Percentiles rank a stretch among this genome's conserved stretches.
Evolutionary conservation across 2,329 filamentous ascomycete species (phyloP).

Genomic region (Hypoxylon sp.): DNA sequence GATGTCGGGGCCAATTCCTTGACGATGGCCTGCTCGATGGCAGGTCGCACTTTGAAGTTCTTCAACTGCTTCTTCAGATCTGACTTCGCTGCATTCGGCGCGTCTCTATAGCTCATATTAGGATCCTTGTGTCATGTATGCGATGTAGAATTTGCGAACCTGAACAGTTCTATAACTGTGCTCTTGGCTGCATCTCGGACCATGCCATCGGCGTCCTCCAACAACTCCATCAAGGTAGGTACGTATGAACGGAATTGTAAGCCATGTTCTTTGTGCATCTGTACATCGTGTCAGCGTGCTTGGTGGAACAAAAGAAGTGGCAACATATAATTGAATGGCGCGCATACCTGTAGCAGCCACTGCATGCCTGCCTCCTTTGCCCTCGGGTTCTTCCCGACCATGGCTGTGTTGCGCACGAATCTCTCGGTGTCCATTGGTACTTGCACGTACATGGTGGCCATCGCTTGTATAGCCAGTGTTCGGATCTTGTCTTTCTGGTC

Average conservation of each 20-base stretch:
- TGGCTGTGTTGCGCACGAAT: constrained; percentile 80
- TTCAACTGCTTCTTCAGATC: constrained; percentile 90
- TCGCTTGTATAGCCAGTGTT: constrained; percentile 77
- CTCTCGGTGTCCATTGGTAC: constrained; percentile 81
- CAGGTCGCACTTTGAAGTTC: constrained; percentile 85
- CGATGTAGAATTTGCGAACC: constrained; percentile 60
- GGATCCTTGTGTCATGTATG: constrained; percentile 1
- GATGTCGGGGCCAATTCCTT: constrained; percentile 73
- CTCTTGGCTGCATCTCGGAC: constrained; percentile 87
- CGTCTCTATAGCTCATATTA: constrained; percentile 65
- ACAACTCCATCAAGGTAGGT: constrained; percentile 82
- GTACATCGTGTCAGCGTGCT: constrained; percentile 46
- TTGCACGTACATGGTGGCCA: constrained; percentile 81
- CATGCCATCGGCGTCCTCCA: constrained; percentile 90
- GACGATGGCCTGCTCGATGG: constrained; percentile 85
- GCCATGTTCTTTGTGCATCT: constrained; percentile 85
- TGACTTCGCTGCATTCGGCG: constrained; percentile 84
- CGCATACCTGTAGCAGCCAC: constrained; percentile 80
- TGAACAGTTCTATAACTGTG: constrained; percentile 88
- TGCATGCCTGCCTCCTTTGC: constrained; percentile 87
- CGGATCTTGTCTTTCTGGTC: constrained; percentile 90
- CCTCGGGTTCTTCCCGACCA: constrained; percentile 83
- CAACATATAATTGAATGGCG: neutral
- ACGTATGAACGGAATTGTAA: constrained; percentile 88
- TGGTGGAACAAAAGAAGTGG: constrained; percentile 31